Conservation (phyloP, 2,329 filamentous ascomycete genomes). For the Cladobotryum protrusum region DNA sequence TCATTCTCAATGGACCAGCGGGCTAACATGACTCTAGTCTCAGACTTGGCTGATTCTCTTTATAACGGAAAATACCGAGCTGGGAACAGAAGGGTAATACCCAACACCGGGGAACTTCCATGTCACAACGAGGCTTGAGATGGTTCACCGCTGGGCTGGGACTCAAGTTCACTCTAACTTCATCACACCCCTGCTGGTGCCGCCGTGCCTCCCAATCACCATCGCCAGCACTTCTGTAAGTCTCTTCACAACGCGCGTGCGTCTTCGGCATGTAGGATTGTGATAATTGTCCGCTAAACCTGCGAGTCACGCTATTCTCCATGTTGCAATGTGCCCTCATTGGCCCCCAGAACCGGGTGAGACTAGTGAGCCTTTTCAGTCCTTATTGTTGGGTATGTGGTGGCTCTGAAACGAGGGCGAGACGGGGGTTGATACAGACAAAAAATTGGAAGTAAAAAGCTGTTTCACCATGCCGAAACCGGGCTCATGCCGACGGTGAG, state of each 20-base stretch:
- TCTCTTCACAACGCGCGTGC: not conserved
- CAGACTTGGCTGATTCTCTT: not conserved
- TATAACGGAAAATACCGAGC: slow-evolving; percentile 8
- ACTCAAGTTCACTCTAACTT: slow-evolving; percentile 2
- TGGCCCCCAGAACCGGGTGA: slow-evolving; percentile 7
- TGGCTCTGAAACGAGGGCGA: slow-evolving; percentile 8
- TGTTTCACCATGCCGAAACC: slow-evolving; percentile 10
- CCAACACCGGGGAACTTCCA: slow-evolving; percentile 8
- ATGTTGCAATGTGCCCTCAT: slow-evolving; percentile 6
- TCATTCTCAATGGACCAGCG: too few relatives aligned
- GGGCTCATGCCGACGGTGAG: slow-evolving; percentile 10
- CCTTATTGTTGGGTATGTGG: not conserved
- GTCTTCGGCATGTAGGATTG: slow-evolving; percentile 7
- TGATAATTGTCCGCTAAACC: slow-evolving; percentile 4
- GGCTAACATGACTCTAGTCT: not conserved
- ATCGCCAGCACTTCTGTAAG: not conserved
- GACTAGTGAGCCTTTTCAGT: slow-evolving; percentile 5
- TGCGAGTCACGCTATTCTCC: slow-evolving; percentile 10
- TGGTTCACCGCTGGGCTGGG: slow-evolving; percentile 11
- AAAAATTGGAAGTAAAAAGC: not conserved
- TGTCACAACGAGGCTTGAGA: slow-evolving; percentile 7
- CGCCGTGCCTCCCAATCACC: slow-evolving; percentile 3
- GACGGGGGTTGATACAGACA: not conserved
- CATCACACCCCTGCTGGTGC: slow-evolving; percentile 4
- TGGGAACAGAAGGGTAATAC: not conserved